phyloP scores from a whole-genome alignment of 2,329 filamentous ascomycete species.

The Phyllosticta citribraziliensis region DNA sequence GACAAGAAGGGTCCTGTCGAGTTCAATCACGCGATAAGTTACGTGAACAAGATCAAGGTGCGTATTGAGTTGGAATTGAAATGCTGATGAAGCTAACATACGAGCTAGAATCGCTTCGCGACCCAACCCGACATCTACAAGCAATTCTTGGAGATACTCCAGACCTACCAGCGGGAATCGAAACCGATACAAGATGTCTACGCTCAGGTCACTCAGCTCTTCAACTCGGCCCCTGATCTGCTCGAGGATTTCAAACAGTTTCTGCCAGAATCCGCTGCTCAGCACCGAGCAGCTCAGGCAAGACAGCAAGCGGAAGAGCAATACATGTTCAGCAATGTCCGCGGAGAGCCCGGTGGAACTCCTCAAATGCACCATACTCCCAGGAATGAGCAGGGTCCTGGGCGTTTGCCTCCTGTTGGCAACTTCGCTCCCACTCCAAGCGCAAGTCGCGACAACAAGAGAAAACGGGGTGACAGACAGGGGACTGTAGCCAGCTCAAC shows the following conservation, averaged over 20 bases:
- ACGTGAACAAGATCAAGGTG: slow-evolving; percentile 99
- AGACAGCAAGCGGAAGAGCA: slow-evolving; percentile 56
- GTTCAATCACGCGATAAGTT: slow-evolving; percentile 98
- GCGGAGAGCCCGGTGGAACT: slow-evolving; percentile 40
- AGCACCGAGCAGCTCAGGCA: slow-evolving; percentile 42
- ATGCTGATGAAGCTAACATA: neutral
- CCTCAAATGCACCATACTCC: slow-evolving; percentile 41
- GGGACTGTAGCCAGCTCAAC: slow-evolving; percentile 36
- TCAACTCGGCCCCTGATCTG: slow-evolving; percentile 86
- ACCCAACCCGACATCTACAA: slow-evolving; percentile 98
- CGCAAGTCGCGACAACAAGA: slow-evolving; percentile 76
- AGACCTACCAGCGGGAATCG: slow-evolving; percentile 95
- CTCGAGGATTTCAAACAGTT: slow-evolving; percentile 99
- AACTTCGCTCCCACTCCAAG: slow-evolving; percentile 83
- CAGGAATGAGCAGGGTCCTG: slow-evolving; percentile 26
- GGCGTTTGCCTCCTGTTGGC: slow-evolving; percentile 73
- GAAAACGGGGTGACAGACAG: slow-evolving; percentile 62
- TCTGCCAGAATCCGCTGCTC: slow-evolving; percentile 76
- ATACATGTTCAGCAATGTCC: slow-evolving; percentile 54
- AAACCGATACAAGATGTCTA: slow-evolving; percentile 99
- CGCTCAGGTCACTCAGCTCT: slow-evolving; percentile 87
- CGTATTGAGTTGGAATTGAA: slow-evolving; percentile 7
- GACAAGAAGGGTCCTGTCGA: slow-evolving; percentile 92
- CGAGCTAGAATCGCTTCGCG: slow-evolving; percentile 77
- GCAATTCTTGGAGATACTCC: slow-evolving; percentile 93